A percentile compares a stretch with the other conserved stretches of the same genome.
These are phyloP conservation scores for Paraphoma chrysanthemicola DNA, from an alignment of 2,329 filamentous ascomycete genomes.

Conservation along the genomic window DNA sequence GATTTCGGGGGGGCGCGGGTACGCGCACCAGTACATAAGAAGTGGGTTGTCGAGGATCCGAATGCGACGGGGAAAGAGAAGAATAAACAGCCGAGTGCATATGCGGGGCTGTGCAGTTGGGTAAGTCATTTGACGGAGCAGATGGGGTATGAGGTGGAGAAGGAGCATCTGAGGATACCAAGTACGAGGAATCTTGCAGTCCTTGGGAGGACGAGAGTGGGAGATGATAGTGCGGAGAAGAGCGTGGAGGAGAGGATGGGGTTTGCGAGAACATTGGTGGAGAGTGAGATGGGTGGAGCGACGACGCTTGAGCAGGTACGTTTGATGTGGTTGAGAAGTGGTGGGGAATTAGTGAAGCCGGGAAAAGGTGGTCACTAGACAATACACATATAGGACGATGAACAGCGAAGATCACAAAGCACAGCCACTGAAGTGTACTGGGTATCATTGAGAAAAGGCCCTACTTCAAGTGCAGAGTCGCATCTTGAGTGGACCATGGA, in stretches of 20 bases:
- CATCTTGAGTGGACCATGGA: slow-evolving; percentile 38
- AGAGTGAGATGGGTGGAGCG: slow-evolving; percentile 54
- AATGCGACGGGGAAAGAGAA: slow-evolving; percentile 29
- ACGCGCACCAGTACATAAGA: slow-evolving; percentile 60
- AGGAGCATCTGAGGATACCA: slow-evolving; percentile 87
- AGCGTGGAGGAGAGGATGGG: slow-evolving; percentile 62
- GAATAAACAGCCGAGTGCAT: slow-evolving; percentile 68
- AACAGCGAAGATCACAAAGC: not conserved
- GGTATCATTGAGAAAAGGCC: slow-evolving; percentile 47
- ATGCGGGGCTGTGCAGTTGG: slow-evolving; percentile 84
- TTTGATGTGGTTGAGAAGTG: slow-evolving; percentile 60
- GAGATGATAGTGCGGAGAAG: not conserved
- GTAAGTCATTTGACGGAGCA: slow-evolving; percentile 72
- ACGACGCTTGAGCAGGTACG: slow-evolving; percentile 52
- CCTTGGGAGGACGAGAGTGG: slow-evolving; percentile 64
- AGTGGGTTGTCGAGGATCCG: slow-evolving; percentile 25
- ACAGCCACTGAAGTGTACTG: slow-evolving; percentile 38
- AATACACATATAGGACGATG: not conserved
- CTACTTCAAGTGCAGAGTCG: slow-evolving; percentile 28
- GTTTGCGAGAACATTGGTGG: slow-evolving; percentile 69
- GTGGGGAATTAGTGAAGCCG: slow-evolving; percentile 53
- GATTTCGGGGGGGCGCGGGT: slow-evolving; percentile 77
- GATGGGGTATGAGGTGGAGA: slow-evolving; percentile 79
- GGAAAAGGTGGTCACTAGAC: slow-evolving; percentile 53
- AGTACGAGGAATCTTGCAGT: slow-evolving; percentile 88